A percentile compares a stretch with the other conserved stretches of the same genome.
These are phyloP conservation scores for Geranium brycei DNA, from an alignment of 345 rosid genomes.

Conservation along the genomic window DNA sequence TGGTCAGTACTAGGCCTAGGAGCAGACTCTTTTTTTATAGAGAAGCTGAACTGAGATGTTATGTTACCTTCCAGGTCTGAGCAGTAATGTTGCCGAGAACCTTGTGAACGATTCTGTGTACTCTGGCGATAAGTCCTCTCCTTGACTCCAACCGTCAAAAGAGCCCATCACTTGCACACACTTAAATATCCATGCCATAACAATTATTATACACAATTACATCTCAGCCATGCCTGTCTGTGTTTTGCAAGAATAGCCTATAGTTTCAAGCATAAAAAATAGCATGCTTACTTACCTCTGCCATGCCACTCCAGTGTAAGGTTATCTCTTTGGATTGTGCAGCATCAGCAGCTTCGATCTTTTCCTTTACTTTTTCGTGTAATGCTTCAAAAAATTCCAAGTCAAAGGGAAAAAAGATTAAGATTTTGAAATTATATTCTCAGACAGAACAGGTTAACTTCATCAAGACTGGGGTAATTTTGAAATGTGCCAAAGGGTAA, in stretches of 20 bases:
- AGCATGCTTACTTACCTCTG: conserved; percentile 59
- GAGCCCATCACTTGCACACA: conserved; percentile 90
- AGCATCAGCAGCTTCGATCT: conserved; percentile 54
- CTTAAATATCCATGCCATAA: conserved; percentile 15
- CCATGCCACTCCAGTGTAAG: conserved; percentile 78
- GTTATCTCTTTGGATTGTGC: conserved; percentile 57
- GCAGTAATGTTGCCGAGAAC: conserved; percentile 55
- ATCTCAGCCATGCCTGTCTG: background rate
- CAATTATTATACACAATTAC: background rate
- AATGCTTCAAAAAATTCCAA: conserved; percentile 26
- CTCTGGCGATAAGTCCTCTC: conserved; percentile 70
- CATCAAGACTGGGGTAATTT: background rate
- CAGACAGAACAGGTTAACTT: background rate
- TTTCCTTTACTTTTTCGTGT: conserved; percentile 49
- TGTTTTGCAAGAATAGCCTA: background rate
- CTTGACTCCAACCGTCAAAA: conserved; percentile 85
- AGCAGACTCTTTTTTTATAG: background rate
- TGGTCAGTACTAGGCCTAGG: background rate
- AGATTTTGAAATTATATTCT: background rate
- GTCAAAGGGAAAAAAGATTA: background rate
- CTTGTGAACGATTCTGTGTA: conserved; percentile 55
- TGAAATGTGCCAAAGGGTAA: too few relatives aligned
- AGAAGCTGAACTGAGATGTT: background rate
- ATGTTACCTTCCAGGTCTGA: conserved; percentile 73
- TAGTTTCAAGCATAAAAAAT: background rate